phyloP scores from a whole-genome alignment of 2,329 filamentous ascomycete genomes.

The Akanthomyces dipterigenus region DNA sequence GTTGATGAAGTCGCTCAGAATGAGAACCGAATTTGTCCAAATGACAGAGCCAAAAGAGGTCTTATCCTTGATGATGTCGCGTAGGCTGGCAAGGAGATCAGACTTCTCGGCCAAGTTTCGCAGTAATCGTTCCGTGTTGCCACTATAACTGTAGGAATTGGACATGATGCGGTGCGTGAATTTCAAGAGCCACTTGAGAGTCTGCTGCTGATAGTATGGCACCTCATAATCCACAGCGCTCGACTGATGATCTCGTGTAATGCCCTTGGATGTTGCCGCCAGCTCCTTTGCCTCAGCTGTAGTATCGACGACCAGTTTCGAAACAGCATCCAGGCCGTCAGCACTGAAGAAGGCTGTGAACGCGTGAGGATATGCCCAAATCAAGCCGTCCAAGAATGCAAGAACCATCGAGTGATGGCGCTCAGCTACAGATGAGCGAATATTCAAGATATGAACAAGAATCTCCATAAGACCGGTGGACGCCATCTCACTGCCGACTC shows the following conservation, averaged over 20 bases:
- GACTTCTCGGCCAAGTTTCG: conserved; percentile 93
- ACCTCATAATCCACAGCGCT: conserved; percentile 88
- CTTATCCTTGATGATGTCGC: conserved; percentile 74
- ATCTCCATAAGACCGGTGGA: conserved; percentile 85
- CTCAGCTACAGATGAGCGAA: conserved; percentile 75
- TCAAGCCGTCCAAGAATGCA: conserved; percentile 79
- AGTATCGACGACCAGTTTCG: conserved; percentile 76
- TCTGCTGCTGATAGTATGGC: conserved; percentile 88
- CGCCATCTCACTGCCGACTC: conserved; percentile 77
- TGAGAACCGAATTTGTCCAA: conserved; percentile 90
- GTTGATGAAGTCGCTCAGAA: conserved; percentile 94
- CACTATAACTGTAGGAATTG: conserved; percentile 60
- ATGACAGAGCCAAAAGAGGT: conserved; percentile 81
- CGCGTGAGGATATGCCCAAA: conserved; percentile 78
- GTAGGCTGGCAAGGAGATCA: conserved; percentile 70
- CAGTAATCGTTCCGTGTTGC: conserved; percentile 81
- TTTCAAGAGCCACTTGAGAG: conserved; percentile 87
- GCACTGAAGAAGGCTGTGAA: conserved; percentile 77
- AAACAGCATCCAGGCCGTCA: conserved; percentile 81
- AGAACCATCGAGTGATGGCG: conserved; percentile 79
- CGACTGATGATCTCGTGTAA: conserved; percentile 62
- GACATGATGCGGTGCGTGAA: conserved; percentile 94
- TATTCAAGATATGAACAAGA: conserved; percentile 77
- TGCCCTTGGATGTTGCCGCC: conserved; percentile 63
- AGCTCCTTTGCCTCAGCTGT: conserved; percentile 63